A percentile compares a stretch with the other conserved stretches of the same genome.
Conservation (phyloP, 495 filamentous ascomycete species). For the Hypoxylon fragiforme region DNA sequence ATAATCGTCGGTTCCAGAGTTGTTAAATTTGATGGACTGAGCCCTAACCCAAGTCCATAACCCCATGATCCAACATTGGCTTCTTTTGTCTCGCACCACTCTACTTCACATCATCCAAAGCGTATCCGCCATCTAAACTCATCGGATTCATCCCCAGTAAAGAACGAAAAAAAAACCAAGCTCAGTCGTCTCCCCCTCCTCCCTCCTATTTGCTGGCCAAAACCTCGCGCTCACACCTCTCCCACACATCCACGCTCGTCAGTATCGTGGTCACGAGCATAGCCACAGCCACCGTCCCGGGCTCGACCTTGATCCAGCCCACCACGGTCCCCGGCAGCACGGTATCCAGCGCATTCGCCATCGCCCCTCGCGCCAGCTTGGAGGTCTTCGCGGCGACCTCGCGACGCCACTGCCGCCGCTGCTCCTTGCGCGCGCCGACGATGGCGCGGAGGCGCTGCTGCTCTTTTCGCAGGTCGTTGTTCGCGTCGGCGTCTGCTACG, state of each 20-base stretch:
- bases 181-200: too few species aligned
- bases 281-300: slow-evolving; percentile 51
- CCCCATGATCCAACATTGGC: too few species aligned
- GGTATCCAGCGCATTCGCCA: slow-evolving; percentile 61
- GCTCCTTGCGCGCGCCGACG: slow-evolving; percentile 7
- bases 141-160: too few species aligned
- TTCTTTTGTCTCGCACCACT: too few species aligned
- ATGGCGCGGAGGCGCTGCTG: slow-evolving; percentile 9
- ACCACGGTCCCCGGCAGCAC: slow-evolving; percentile 57
- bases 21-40: too few species aligned
- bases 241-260: slow-evolving; percentile 62
- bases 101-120: too few species aligned
- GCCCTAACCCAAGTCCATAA: too few species aligned
- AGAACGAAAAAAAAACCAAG: too few species aligned
- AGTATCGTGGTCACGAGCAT: slow-evolving; percentile 63
- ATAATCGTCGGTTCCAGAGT: too few species aligned
- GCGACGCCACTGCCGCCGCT: slow-evolving; percentile 9
- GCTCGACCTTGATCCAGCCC: slow-evolving; percentile 55
- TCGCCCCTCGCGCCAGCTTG: slow-evolving; percentile 42
- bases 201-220: slow-evolving; percentile 5
- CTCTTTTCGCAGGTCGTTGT: slow-evolving; percentile 5
- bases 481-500: background rate
- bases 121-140: too few species aligned
- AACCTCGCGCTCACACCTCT: slow-evolving; percentile 46
- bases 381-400: slow-evolving; percentile 30